Percentiles rank a stretch among this genome's conserved stretches.
phyloP scores from a whole-genome alignment of 768 basidiomycete species.

The Lentinus brumalis region DNA sequence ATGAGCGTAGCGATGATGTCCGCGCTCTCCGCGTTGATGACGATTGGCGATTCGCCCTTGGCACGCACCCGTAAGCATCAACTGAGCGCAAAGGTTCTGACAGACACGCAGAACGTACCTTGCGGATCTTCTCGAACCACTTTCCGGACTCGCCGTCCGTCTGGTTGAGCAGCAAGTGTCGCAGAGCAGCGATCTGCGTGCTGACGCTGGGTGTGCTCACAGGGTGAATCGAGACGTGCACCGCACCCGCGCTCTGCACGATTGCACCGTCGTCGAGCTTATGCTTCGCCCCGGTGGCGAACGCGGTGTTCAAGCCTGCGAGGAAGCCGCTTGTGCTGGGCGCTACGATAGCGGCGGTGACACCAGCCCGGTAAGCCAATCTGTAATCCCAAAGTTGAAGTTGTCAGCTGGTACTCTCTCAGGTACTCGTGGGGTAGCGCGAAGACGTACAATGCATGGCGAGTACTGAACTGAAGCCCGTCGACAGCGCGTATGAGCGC shows the following conservation, averaged over 20 bases:
- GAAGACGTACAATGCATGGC: too few relatives aligned
- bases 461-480: slow-evolving; percentile 53
- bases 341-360: slow-evolving; percentile 67
- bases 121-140: slow-evolving; percentile 45
- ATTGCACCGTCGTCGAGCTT: slow-evolving; percentile 64
- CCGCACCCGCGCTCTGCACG: slow-evolving; percentile 61
- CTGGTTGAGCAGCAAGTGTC: slow-evolving; percentile 49
- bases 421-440: too few relatives aligned
- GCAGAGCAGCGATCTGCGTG: slow-evolving; percentile 65
- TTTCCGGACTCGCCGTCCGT: slow-evolving; percentile 42
- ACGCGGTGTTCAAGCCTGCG: slow-evolving; percentile 61
- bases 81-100: too few relatives aligned
- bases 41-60: slow-evolving; percentile 60
- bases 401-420: too few relatives aligned
- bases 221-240: slow-evolving; percentile 66
- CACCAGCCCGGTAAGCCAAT: slow-evolving; percentile 74
- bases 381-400: slow-evolving; percentile 36
- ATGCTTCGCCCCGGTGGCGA: slow-evolving; percentile 59
- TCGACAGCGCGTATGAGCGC: slow-evolving; percentile 63
- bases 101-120: slow-evolving; percentile 37
- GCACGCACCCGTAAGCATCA: neutral
- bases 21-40: slow-evolving; percentile 62
- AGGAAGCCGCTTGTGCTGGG: slow-evolving; percentile 60
- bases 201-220: slow-evolving; percentile 52
- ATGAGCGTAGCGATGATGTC: slow-evolving; percentile 72